Conservation (phyloP, 176 grass and related monocot genomes). For the Pharus latifolius region DNA sequence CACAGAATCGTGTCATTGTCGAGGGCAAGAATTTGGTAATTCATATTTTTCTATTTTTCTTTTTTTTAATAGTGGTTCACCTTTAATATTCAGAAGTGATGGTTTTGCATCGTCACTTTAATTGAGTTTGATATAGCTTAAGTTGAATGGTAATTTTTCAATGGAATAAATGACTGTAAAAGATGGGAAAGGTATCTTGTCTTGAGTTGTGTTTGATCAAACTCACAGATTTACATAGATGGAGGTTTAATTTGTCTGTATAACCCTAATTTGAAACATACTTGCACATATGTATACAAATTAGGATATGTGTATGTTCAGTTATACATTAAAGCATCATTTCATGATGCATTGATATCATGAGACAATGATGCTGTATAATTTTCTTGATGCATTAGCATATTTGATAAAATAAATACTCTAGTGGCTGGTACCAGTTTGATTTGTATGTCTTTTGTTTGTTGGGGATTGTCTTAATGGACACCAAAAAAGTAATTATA, state of each 20-base stretch:
- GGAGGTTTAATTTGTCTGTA: no score
- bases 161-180: no score
- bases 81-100: neutral
- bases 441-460: neutral
- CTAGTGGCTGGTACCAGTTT: neutral
- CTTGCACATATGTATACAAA: no score
- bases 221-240: neutral
- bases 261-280: no score
- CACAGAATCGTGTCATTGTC: slow-evolving; percentile 88
- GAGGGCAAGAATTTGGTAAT: slow-evolving; percentile 93
- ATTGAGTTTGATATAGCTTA: neutral
- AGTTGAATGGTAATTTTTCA: neutral
- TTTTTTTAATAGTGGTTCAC: neutral
- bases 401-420: neutral
- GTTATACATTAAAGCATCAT: no score
- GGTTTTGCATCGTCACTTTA: neutral
- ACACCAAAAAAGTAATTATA: neutral
- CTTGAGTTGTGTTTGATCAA: no score
- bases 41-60: neutral
- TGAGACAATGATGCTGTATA: no score
- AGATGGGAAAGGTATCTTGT: no score
- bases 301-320: no score
- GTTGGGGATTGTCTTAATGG: neutral
- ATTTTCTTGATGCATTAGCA: neutral
- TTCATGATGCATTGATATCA: no score